Evolutionary conservation across 2,329 filamentous ascomycete species (phyloP).

Genomic region (Bipolaris cookei): DNA sequence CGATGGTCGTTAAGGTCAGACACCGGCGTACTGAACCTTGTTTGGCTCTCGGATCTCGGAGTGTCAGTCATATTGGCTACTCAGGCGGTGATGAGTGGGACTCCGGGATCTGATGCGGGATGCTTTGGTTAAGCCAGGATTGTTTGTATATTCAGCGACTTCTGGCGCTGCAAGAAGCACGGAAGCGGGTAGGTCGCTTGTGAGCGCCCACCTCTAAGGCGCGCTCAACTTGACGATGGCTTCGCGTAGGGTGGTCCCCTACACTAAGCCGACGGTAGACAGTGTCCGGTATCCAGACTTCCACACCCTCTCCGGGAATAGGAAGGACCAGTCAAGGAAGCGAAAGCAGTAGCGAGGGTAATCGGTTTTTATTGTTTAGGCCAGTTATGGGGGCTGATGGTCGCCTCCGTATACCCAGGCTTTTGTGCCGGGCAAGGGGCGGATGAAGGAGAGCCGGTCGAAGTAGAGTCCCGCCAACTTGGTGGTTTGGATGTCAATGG

Average conservation of each 20-base stretch:
- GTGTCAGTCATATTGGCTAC: conserved; percentile 58
- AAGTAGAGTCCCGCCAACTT: conserved; percentile 91
- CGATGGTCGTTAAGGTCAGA: conserved; percentile 89
- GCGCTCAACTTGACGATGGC: conserved; percentile 59
- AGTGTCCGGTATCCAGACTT: conserved; percentile 35
- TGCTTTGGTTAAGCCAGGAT: conserved; percentile 17
- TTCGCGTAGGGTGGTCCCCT: conserved; percentile 56
- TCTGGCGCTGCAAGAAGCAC: conserved; percentile 43
- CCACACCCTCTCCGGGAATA: conserved; percentile 30
- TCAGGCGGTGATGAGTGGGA: conserved; percentile 33
- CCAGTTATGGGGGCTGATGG: conserved; percentile 91
- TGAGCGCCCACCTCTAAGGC: conserved; percentile 60
- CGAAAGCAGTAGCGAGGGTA: conserved; percentile 24
- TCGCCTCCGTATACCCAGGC: conserved; percentile 97
- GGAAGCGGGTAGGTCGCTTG: conserved; percentile 57
- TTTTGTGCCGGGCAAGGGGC: conserved; percentile 90
- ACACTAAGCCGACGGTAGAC: conserved; percentile 51
- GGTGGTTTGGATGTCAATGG: conserved; percentile 64
- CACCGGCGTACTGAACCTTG: conserved; percentile 74
- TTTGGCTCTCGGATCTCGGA: conserved; percentile 71
- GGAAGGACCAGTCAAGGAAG: conserved; percentile 31
- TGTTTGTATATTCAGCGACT: conserved; percentile 14
- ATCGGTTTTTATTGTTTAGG: conserved; percentile 30
- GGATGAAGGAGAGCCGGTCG: conserved; percentile 74
- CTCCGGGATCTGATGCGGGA: conserved; percentile 21